These are phyloP conservation scores for Endoconidiophora polonica DNA, from an alignment of 2,329 filamentous ascomycete species.

Conservation along the genomic window DNA sequence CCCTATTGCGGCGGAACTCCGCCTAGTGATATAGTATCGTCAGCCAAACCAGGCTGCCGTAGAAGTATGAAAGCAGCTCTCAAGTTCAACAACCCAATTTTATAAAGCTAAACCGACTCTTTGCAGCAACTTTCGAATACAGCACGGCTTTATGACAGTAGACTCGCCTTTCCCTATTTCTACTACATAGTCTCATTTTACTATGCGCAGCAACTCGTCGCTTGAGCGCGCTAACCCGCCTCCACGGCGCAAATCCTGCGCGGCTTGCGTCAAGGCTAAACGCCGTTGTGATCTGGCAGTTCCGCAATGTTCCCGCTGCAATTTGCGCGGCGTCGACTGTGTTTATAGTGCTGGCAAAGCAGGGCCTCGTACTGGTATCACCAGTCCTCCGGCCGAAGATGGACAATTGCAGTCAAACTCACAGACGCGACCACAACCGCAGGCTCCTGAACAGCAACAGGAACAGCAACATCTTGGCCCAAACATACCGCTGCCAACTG, in stretches of 20 bases:
- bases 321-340: conserved; percentile 30
- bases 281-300: conserved; percentile 36
- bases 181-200: no score
- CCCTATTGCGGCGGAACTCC: no score
- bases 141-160: no score
- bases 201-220: background rate
- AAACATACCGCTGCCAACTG: no score
- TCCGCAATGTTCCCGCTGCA: conserved; percentile 36
- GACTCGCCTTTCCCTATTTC: no score
- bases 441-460: background rate
- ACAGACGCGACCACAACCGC: background rate
- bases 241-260: conserved; percentile 37
- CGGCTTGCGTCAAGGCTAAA: conserved; percentile 39
- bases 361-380: background rate
- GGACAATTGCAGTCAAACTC: background rate
- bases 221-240: conserved; percentile 28
- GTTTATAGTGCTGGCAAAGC: conserved; percentile 21
- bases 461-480: background rate
- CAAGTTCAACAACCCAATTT: no score
- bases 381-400: background rate
- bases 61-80: no score
- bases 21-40: no score
- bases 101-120: no score
- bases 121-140: no score
- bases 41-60: no score